Evolutionary conservation across 371 early-diverging fungal genomes (phyloP).

Genomic region (Circinella umbellata): DNA sequence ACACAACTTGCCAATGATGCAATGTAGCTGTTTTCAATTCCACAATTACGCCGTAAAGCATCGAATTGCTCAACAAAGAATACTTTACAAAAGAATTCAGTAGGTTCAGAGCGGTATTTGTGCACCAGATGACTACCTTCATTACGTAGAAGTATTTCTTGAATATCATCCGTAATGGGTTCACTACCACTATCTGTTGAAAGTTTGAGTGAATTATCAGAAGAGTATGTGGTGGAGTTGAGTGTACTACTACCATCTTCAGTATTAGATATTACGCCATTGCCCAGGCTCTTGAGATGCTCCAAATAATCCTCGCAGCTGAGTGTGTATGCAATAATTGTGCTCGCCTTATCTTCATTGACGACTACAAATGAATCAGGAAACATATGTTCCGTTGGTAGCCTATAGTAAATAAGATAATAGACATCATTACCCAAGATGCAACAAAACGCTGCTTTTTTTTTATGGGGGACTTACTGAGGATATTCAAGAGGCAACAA

Average conservation of each 20-base stretch:
- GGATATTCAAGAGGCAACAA: constrained; percentile 78
- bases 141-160: constrained; percentile 69
- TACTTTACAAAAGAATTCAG: constrained; percentile 85
- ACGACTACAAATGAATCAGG: constrained; percentile 86
- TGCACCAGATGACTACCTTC: constrained; percentile 75
- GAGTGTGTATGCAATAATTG: constrained; percentile 91
- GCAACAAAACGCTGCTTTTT: neutral
- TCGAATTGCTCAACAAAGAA: constrained; percentile 97
- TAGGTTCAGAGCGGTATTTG: constrained; percentile 79
- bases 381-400: constrained; percentile 85
- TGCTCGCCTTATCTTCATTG: constrained; percentile 92
- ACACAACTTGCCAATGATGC: constrained; percentile 90
- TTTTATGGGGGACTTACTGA: constrained; percentile 53
- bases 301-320: constrained; percentile 55
- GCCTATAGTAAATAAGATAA: constrained; percentile 30
- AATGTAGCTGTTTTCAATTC: constrained; percentile 82
- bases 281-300: constrained; percentile 28
- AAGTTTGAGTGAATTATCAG: neutral
- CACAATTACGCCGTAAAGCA: constrained; percentile 86
- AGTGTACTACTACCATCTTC: neutral
- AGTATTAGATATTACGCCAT: neutral
- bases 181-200: constrained; percentile 3
- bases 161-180: constrained; percentile 28
- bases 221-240: too few relatives aligned
- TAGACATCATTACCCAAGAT: neutral